Evolutionary conservation across 495 filamentous ascomycete species (phyloP), one percentile per base, ranked within the genome.

Genomic region (Glutinoglossum americanum): DNA sequence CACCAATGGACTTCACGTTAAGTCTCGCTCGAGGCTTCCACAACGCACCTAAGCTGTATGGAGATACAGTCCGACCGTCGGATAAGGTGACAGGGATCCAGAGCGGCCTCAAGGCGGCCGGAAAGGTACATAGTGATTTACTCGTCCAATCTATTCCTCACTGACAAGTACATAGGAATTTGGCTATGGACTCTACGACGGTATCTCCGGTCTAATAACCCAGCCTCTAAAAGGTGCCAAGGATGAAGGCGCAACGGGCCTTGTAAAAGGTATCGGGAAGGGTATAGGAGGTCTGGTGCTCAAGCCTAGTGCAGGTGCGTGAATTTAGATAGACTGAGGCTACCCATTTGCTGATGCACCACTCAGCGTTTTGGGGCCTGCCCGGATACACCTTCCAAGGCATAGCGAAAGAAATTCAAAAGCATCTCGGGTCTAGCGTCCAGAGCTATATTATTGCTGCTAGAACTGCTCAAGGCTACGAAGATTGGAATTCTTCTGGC

Each of bases 1-100:
- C 83, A 7, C 87, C 87, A 0, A 82, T 88, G 70, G 87, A 93
- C 60, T 78, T 92, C 58, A 81, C 85, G 13, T 70, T 93, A 44
- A 82, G 80, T 15, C 64, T 94, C 2, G 80, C 88, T 0, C 84
- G 82, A 66, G 88, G 88, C 9, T 93, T 94, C 61, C 84, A 93
- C 66, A 94, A 93, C 63, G 80, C 79, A 0, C 86, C 87, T 0
- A 83, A 78, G 57, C 67, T 93, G 1, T 92, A 90, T 59, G 80
- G 86, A 45, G 86, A 88, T 61, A 87, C 76, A 49, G 81, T 94
- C 3, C 75, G 79, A 15, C 75, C 77, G 15, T 70, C 72, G 0
- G 80, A 84, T 49, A 85, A 82, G 58, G 82, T 94, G 0, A 85
- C 81, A 0, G 79, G 78, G 57, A 67, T 89, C 23, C 69, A 76